These are phyloP conservation scores for Phytophthora niederhauseri DNA, from an alignment of 352 stramenopile species.

Conservation along the genomic window DNA sequence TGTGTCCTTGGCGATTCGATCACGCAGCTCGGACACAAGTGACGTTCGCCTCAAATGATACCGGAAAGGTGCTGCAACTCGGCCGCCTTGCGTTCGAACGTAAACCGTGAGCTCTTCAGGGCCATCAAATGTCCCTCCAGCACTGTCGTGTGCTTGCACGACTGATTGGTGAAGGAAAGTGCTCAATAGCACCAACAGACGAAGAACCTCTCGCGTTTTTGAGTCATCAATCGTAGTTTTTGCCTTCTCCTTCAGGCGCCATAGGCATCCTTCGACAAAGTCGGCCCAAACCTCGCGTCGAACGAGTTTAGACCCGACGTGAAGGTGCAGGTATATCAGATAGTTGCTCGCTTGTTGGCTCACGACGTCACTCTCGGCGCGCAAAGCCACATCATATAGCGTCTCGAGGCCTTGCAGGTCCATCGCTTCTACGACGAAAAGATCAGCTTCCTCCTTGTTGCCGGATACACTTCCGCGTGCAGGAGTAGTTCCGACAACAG, in stretches of 20 bases:
- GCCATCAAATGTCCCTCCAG: slow-evolving; percentile 38
- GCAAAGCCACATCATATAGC: slow-evolving; percentile 59
- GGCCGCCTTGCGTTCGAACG: slow-evolving; percentile 70
- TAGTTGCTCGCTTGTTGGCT: slow-evolving; percentile 68
- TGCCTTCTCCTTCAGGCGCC: slow-evolving; percentile 45
- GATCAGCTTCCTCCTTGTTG: slow-evolving; percentile 26
- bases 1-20: slow-evolving; percentile 69
- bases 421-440: slow-evolving; percentile 66
- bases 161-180: slow-evolving; percentile 79
- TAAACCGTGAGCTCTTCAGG: slow-evolving; percentile 70
- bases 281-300: slow-evolving; percentile 72
- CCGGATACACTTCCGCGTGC: slow-evolving; percentile 13
- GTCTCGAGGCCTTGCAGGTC: slow-evolving; percentile 66
- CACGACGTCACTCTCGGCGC: slow-evolving; percentile 44
- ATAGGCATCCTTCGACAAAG: slow-evolving; percentile 60
- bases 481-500: slow-evolving; percentile 25
- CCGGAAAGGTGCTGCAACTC: slow-evolving; percentile 59
- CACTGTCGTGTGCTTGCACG: slow-evolving; percentile 36
- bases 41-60: slow-evolving; percentile 67
- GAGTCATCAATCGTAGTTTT: slow-evolving; percentile 31
- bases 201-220: slow-evolving; percentile 43
- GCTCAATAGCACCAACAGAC: slow-evolving; percentile 69
- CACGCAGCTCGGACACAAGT: slow-evolving; percentile 64
- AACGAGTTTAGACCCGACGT: slow-evolving; percentile 72
- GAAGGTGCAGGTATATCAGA: slow-evolving; percentile 72